Percentiles rank a stretch among this genome's conserved stretches.
These are phyloP conservation scores for Coemansia sp. DNA, from an alignment of 192 early-diverging fungal genomes.

Conservation along the genomic window DNA sequence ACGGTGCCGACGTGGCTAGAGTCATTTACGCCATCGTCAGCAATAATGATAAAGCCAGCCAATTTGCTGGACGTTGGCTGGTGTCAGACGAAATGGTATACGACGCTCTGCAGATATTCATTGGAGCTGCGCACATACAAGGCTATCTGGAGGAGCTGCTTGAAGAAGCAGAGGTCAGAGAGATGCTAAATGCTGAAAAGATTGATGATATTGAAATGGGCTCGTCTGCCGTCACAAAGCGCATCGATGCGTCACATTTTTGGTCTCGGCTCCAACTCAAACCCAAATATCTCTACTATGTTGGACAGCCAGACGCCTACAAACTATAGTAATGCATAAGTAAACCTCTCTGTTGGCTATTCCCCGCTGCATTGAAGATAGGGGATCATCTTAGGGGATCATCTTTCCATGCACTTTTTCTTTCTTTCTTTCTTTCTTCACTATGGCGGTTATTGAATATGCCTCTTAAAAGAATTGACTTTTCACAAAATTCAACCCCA, in stretches of 20 bases:
- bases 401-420: no score
- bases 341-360: no score
- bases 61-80: constrained; percentile 36
- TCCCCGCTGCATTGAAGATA: no score
- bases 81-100: constrained; percentile 43
- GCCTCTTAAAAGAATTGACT: background rate
- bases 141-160: constrained; percentile 30
- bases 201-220: constrained; percentile 33
- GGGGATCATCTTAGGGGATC: no score
- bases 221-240: constrained; percentile 23
- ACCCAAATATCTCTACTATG: constrained; percentile 29
- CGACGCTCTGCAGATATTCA: constrained; percentile 38
- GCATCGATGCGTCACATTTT: constrained; percentile 51
- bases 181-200: constrained; percentile 17
- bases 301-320: constrained; percentile 29
- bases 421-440: no score
- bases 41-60: background rate
- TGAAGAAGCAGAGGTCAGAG: constrained; percentile 10
- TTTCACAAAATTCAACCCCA: background rate
- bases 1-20: constrained; percentile 45
- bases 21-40: constrained; percentile 24
- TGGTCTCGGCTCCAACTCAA: constrained; percentile 25
- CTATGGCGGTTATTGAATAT: background rate
- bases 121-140: constrained; percentile 24
- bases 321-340: background rate